phyloP scores from a whole-genome alignment of 257 asterid species.

The Solanum pimpinellifolium region DNA sequence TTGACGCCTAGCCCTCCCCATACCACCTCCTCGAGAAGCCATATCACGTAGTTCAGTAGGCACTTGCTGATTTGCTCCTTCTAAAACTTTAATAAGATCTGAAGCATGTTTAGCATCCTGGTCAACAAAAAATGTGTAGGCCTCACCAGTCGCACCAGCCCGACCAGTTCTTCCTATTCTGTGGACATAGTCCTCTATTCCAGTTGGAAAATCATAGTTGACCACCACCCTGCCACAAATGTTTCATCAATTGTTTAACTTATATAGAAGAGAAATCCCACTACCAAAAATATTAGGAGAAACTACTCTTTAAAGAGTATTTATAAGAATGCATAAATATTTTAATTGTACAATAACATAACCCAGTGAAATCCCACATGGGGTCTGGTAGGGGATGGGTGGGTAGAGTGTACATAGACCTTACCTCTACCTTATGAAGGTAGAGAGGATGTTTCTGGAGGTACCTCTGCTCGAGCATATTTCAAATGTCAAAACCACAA shows the following conservation, averaged over 20 bases:
- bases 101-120: constrained; percentile 82
- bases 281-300: neutral
- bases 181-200: constrained; percentile 96
- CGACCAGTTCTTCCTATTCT: constrained; percentile 99
- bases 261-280: neutral
- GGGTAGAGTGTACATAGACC: neutral
- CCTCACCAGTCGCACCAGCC: constrained; percentile 93
- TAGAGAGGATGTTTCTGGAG: neutral
- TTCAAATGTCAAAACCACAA: neutral
- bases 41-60: constrained; percentile 66
- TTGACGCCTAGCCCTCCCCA: constrained; percentile 55
- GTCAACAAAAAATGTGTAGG: constrained; percentile 68
- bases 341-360: neutral
- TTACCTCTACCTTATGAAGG: neutral
- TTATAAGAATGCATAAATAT: neutral
- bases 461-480: neutral
- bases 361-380: neutral
- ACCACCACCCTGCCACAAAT: constrained; percentile 65
- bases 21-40: constrained; percentile 82
- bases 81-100: constrained; percentile 74
- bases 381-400: neutral
- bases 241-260: neutral
- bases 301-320: neutral
- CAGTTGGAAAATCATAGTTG: constrained; percentile 89
- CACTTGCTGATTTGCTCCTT: constrained; percentile 80